Evolutionary conservation across 805 yeast genomes (phyloP), one percentile per base, ranked within the genome.

Genomic region (Saccharomycopsis sp.): DNA sequence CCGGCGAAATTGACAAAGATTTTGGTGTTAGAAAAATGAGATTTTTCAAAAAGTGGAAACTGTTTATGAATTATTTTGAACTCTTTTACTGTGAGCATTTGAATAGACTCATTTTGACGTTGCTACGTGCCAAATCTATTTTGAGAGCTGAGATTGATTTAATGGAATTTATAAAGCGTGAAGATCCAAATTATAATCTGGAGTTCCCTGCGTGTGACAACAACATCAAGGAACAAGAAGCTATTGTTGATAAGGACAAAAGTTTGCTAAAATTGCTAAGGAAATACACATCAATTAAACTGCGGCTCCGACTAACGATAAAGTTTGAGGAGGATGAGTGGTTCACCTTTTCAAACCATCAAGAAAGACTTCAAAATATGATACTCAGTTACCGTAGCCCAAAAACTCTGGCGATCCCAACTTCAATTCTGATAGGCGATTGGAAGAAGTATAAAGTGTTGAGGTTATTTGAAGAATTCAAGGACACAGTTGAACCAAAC

Each of bases 31-130:
- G 8, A 5, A 32, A 39, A 32, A 16, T 41, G 16, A 4, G 22
- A 21, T 41, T 41, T 32, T 33, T 41, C 19, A 32, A 34, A 8
- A 14, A 6, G n/a, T 41, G 44, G 44, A 41, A 41, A 32, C 4
- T 11, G 21, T 31, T 20, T 33, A 19, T 41, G 4, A 17, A 34
- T 21, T 7, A 16, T 13, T 41, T 41, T 28, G 44, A 41, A 28
- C 9, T 41, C 24, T 41, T 32, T 35, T 17, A 6, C 24, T 19
- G 14, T 24, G 38, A 41, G 16, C 44, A 41, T 24, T 41, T 41
- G 39, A 33, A 29, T 20, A 19, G 44, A n/a, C 7, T 41, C 8
- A 29, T 31, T 14, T 22, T 41, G 14, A 5, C 23, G 4, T 20
- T 41, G n/a, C 23, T 33, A 17, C 20, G 44, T n/a, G 26, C 23